Percentiles rank a stretch among this genome's conserved stretches.
These are phyloP conservation scores for Trypanosoma caninum DNA, from an alignment of 208 protist genomes.

Conservation along the genomic window DNA sequence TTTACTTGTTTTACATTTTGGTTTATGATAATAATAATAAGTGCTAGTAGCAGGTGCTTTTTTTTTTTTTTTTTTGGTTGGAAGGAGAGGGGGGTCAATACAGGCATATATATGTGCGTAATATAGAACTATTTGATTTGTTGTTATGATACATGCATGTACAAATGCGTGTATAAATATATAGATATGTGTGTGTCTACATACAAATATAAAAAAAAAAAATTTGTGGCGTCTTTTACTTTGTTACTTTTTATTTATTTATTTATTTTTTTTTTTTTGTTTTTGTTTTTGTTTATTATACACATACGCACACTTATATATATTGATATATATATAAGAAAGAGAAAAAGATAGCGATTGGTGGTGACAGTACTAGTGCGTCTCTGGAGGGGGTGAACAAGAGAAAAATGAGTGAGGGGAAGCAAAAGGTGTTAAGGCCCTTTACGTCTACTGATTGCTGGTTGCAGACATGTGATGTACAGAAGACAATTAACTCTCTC, in stretches of 20 bases:
- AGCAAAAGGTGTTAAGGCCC: neutral
- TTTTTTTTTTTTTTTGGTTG: too few relatives aligned
- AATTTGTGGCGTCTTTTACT: neutral
- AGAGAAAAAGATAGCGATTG: neutral
- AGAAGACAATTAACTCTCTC: slow-evolving; percentile 5
- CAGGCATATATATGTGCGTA: too few relatives aligned
- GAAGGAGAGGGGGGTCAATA: too few relatives aligned
- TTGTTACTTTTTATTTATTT: neutral
- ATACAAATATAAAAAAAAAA: neutral
- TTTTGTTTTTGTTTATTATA: slow-evolving; percentile 7
- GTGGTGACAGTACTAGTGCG: too few relatives aligned
- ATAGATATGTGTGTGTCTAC: neutral
- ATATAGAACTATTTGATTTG: too few relatives aligned
- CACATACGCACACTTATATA: neutral
- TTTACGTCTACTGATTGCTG: slow-evolving; percentile 11
- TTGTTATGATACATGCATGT: too few relatives aligned
- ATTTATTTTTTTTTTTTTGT: neutral
- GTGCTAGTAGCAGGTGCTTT: too few relatives aligned
- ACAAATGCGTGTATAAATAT: neutral
- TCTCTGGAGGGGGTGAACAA: too few relatives aligned
- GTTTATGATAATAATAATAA: too few relatives aligned
- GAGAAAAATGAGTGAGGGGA: neutral
- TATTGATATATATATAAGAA: neutral
- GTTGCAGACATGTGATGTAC: slow-evolving; percentile 5
- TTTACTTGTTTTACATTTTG: too few relatives aligned